These are phyloP conservation scores for Aspergillus melleus DNA, from an alignment of 2,329 filamentous ascomycete species.

Conservation along the genomic window DNA sequence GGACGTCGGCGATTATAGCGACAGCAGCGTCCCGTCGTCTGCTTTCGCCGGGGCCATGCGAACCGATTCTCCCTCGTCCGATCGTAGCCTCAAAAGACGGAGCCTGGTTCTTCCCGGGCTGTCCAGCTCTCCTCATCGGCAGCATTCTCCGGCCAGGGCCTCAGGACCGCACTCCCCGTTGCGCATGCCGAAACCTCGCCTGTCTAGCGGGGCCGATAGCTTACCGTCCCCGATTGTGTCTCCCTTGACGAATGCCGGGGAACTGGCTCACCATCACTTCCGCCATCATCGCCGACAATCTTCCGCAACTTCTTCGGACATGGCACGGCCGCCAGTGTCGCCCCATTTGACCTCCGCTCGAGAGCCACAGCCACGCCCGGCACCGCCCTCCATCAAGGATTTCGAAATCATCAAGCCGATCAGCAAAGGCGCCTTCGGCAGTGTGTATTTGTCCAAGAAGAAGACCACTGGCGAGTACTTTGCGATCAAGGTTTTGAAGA, in stretches of 20 bases:
- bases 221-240: slow-evolving; percentile 85
- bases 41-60: slow-evolving; percentile 68
- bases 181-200: slow-evolving; percentile 78
- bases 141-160: slow-evolving; percentile 81
- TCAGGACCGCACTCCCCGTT: slow-evolving; percentile 80
- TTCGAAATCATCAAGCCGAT: slow-evolving; percentile 99
- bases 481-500: slow-evolving; percentile 97
- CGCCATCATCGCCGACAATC: slow-evolving; percentile 85
- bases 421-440: slow-evolving; percentile 97
- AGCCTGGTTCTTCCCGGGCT: slow-evolving; percentile 81
- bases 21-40: slow-evolving; percentile 84
- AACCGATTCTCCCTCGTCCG: slow-evolving; percentile 88
- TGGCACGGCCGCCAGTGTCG: slow-evolving; percentile 69
- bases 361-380: slow-evolving; percentile 81
- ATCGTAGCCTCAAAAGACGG: slow-evolving; percentile 79
- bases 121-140: slow-evolving; percentile 72
- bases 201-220: slow-evolving; percentile 53
- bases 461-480: slow-evolving; percentile 98
- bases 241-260: slow-evolving; percentile 78
- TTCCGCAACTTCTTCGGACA: slow-evolving; percentile 78
- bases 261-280: slow-evolving; percentile 56
- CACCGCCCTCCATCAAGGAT: slow-evolving; percentile 95
- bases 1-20: slow-evolving; percentile 77
- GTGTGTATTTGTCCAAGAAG: slow-evolving; percentile 97
- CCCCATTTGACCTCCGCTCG: slow-evolving; percentile 76